These are phyloP conservation scores for Antitrichia curtipendula DNA, from an alignment of 225 moss, liverwort and hornwort genomes.

Conservation along the genomic window DNA sequence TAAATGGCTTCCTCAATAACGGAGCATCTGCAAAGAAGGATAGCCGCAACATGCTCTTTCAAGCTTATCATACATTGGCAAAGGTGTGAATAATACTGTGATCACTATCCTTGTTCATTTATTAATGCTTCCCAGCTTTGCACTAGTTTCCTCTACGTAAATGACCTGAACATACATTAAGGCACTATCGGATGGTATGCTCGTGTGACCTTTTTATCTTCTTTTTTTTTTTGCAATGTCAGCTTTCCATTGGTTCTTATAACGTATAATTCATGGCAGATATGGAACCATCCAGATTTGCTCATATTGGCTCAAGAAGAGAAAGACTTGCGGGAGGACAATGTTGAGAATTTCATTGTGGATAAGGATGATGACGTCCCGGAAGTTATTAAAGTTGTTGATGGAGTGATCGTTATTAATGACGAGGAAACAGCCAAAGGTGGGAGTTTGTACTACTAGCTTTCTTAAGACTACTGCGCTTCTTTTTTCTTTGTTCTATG, in stretches of 20 bases:
- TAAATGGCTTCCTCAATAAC: constrained; percentile 36
- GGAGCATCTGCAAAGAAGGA: constrained; percentile 6
- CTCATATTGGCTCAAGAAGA: constrained; percentile 69
- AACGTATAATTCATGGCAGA: constrained; percentile 14
- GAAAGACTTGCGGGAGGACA: constrained; percentile 47
- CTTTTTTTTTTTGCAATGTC: background rate
- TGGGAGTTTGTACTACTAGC: background rate
- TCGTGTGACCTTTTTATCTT: background rate
- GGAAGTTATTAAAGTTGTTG: constrained; percentile 15
- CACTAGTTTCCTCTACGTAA: background rate
- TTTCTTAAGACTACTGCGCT: background rate
- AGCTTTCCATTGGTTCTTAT: background rate
- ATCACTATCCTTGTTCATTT: background rate
- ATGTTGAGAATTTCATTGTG: constrained; percentile 46
- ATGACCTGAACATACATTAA: background rate
- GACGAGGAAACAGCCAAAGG: constrained; percentile 51
- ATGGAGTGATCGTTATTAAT: constrained; percentile 24
- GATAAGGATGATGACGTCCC: constrained; percentile 85
- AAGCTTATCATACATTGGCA: constrained; percentile 74
- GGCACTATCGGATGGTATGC: background rate
- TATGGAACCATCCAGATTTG: constrained; percentile 98
- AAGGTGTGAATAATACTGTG: constrained; percentile 27
- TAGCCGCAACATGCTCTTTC: constrained; percentile 47
- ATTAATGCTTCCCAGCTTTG: background rate
- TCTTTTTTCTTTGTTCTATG: background rate